phyloP scores from a whole-genome alignment of 768 basidiomycete genomes.

The Naganishia vishniacii region DNA sequence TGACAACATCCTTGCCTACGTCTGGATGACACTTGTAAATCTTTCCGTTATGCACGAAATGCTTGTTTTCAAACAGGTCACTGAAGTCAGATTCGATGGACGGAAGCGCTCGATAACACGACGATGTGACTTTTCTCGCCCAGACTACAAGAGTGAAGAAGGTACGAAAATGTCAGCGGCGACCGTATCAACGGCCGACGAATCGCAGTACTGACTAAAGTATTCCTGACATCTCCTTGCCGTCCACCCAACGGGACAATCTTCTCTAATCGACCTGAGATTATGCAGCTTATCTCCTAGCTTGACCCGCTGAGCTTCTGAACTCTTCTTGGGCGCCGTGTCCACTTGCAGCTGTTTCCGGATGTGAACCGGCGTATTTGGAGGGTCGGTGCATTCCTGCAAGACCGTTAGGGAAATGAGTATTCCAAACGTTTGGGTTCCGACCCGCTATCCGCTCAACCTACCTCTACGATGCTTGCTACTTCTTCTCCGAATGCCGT shows the following conservation, averaged over 20 bases:
- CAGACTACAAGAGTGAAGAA: slow-evolving; percentile 7
- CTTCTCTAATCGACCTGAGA: slow-evolving; percentile 40
- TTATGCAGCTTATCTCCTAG: slow-evolving; percentile 48
- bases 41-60: slow-evolving; percentile 23
- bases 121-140: slow-evolving; percentile 25
- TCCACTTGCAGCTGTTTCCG: slow-evolving; percentile 41
- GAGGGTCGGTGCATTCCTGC: slow-evolving; percentile 45
- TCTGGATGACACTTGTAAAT: slow-evolving; percentile 28
- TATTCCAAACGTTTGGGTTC: not conserved
- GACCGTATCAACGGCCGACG: not conserved
- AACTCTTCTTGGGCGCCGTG: slow-evolving; percentile 39
- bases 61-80: slow-evolving; percentile 17
- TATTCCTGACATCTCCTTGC: slow-evolving; percentile 42
- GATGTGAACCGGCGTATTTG: slow-evolving; percentile 32
- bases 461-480: slow-evolving; percentile 43
- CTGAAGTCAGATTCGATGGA: slow-evolving; percentile 9
- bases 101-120: slow-evolving; percentile 23
- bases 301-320: slow-evolving; percentile 46
- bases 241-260: slow-evolving; percentile 47
- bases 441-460: not conserved
- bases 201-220: slow-evolving; percentile 30
- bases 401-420: not conserved
- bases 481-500: slow-evolving; percentile 43
- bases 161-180: not conserved
- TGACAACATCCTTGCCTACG: slow-evolving; percentile 18